A percentile compares a stretch with the other conserved stretches of the same genome.
phyloP scores from a whole-genome alignment of 768 basidiomycete genomes.

The Neoboletus brunneissimus region DNA sequence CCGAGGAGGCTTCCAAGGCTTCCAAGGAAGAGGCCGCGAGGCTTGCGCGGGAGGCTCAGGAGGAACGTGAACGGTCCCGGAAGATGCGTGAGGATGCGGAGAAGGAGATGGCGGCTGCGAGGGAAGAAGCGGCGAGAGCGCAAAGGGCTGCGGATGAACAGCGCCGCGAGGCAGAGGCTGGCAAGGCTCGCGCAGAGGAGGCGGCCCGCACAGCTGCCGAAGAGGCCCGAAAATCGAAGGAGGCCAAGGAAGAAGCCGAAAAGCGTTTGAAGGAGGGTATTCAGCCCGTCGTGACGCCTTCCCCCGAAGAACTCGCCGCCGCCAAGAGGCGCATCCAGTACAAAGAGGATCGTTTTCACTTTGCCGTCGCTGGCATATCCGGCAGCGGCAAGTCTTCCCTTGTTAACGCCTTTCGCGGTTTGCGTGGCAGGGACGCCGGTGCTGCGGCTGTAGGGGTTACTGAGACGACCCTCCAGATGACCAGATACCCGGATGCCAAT shows the following conservation, averaged over 20 bases:
- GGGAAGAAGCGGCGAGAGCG: conserved; percentile 11
- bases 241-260: conserved; percentile 17
- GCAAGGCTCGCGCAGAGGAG: conserved; percentile 17
- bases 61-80: conserved; percentile 13
- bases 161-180: conserved; percentile 14
- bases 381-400: conserved; percentile 40
- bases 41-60: conserved; percentile 9
- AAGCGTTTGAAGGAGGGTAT: conserved; percentile 21
- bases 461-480: conserved; percentile 18
- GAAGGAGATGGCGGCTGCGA: conserved; percentile 11
- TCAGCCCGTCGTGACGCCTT: conserved; percentile 19
- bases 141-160: conserved; percentile 18
- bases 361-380: conserved; percentile 34
- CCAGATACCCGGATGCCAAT: conserved; percentile 16
- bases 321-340: conserved; percentile 24
- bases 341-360: conserved; percentile 30
- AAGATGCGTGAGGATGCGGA: conserved; percentile 17
- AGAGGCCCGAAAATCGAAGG: conserved; percentile 4
- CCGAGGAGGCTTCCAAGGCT: conserved; percentile 2
- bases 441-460: conserved; percentile 19
- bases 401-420: conserved; percentile 36
- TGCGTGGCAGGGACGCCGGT: conserved; percentile 18
- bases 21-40: conserved; percentile 15
- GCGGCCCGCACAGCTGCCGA: conserved; percentile 12
- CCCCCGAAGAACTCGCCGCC: conserved; percentile 7